Percentiles rank a stretch among this genome's conserved stretches.
phyloP scores from a whole-genome alignment of 768 basidiomycete species.

The Coprinellus micaceus region DNA sequence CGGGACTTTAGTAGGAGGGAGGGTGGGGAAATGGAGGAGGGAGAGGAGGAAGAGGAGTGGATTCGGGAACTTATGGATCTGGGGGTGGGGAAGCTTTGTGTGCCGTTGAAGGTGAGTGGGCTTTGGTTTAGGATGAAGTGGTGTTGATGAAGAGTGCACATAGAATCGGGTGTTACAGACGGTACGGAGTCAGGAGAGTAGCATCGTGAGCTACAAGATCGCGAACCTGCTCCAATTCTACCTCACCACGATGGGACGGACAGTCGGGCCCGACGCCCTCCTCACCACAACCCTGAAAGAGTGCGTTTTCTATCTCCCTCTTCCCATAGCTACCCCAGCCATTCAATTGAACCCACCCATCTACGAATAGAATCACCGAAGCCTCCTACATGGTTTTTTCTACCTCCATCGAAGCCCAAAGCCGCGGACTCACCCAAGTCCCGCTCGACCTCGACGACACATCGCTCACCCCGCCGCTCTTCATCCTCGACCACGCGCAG shows the following conservation, averaged over 20 bases:
- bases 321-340: neutral
- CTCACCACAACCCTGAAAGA: constrained; percentile 76
- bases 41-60: constrained; percentile 72
- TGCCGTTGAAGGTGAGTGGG: constrained; percentile 74
- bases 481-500: constrained; percentile 78
- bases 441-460: constrained; percentile 64
- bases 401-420: constrained; percentile 82
- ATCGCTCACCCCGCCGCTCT: constrained; percentile 67
- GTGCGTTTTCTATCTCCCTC: constrained; percentile 38
- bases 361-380: constrained; percentile 62
- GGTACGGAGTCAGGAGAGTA: constrained; percentile 88
- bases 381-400: constrained; percentile 82
- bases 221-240: constrained; percentile 96
- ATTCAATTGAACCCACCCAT: neutral
- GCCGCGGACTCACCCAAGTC: constrained; percentile 28
- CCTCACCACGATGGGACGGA: constrained; percentile 85
- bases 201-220: constrained; percentile 88
- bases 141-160: neutral
- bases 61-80: constrained; percentile 77
- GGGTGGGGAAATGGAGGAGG: constrained; percentile 50
- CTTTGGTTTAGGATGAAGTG: neutral
- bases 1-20: constrained; percentile 55
- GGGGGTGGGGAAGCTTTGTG: constrained; percentile 79
- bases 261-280: constrained; percentile 80
- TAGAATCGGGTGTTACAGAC: constrained; percentile 92